Evolutionary conservation across 83 land plant genomes (phyloP), one percentile per base, ranked within the genome.

Genomic region (Thuja plicata): DNA sequence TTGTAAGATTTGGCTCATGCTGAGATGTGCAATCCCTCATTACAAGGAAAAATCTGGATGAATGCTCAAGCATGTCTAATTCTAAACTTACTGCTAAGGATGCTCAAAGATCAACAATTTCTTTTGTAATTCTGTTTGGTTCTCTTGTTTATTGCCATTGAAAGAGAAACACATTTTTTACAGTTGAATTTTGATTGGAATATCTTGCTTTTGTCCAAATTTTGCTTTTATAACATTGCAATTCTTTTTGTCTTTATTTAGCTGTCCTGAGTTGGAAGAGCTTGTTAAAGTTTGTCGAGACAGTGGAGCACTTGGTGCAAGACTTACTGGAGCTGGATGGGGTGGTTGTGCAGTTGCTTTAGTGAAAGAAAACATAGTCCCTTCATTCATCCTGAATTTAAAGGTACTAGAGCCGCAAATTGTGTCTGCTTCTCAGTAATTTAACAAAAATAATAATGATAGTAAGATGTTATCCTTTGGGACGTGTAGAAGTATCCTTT

Each of bases 241-340:
- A 21, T 85, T 19, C 73, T 60, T 86, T 45, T 4, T 89, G 76
- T 50, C 54, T 89, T 45, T 37, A 87, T 46, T 27, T 85, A 98
- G 99, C 88, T 98, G 99, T 86, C 97, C 99, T 8, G 99, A 98
- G 92, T 88, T 98, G 90, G 99, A 98, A 92, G 95, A 96, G 89
- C 96, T 98, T 15, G 99, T 98, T 12, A 91, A 91, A 79, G 87
- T 94, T 0, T 96, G 99, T 87, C 92, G 95, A 37, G 89, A 89
- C n/a, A 93, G 93, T 89, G 98, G 98, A 83, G 99, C 99, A 15
- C 90, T 96, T 78, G 99, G 99, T 76, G 97, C 99, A 77, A 93
- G 99, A 88, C 96, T 98, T 46, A 98, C 99, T 19, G 99, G 99
- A 86, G 99, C 99, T 85, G 99, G 99, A 89, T 98, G 99, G 99